Conservation (phyloP, 1,284 basidiomycete genomes). For the Gastroboletus turbinatus region DNA sequence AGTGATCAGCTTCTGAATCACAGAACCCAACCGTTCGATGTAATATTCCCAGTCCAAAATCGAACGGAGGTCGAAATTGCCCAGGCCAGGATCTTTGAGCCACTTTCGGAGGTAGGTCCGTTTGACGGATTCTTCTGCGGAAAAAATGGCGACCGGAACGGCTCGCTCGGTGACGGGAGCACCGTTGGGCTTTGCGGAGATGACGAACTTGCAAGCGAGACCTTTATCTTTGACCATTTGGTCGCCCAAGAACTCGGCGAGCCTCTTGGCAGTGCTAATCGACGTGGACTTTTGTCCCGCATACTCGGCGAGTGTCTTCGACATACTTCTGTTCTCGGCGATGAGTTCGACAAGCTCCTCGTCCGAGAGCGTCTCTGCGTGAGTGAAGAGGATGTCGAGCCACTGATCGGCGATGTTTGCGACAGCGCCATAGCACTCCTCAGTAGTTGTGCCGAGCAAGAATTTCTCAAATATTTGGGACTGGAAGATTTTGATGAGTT, state of each 20-base stretch:
- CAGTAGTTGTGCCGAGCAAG: slow-evolving; percentile 86
- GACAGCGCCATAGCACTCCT: slow-evolving; percentile 95
- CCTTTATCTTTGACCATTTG: slow-evolving; percentile 99
- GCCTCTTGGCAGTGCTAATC: slow-evolving; percentile 92
- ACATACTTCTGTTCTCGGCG: slow-evolving; percentile 98
- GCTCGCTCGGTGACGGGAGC: slow-evolving; percentile 97
- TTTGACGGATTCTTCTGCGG: slow-evolving; percentile 90
- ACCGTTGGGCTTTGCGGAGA: slow-evolving; percentile 91
- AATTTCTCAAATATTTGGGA: slow-evolving; percentile 99
- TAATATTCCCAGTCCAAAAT: slow-evolving; percentile 99
- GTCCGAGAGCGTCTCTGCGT: slow-evolving; percentile 81
- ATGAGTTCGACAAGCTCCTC: slow-evolving; percentile 97
- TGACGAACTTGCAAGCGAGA: slow-evolving; percentile 98
- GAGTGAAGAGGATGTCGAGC: slow-evolving; percentile 94
- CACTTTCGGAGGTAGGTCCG: slow-evolving; percentile 92
- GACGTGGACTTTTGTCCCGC: slow-evolving; percentile 97
- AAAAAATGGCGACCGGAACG: slow-evolving; percentile 98
- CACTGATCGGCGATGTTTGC: slow-evolving; percentile 95
- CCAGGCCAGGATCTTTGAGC: slow-evolving; percentile 90
- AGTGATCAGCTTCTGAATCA: slow-evolving; percentile 99
- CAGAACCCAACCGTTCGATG: slow-evolving; percentile 95
- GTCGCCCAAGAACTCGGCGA: slow-evolving; percentile 96
- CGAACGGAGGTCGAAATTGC: slow-evolving; percentile 88
- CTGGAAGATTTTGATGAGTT: slow-evolving; percentile 99
- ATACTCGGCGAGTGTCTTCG: slow-evolving; percentile 95